phyloP scores from a whole-genome alignment of 768 basidiomycete genomes.

The Boletus rubroflammeus region DNA sequence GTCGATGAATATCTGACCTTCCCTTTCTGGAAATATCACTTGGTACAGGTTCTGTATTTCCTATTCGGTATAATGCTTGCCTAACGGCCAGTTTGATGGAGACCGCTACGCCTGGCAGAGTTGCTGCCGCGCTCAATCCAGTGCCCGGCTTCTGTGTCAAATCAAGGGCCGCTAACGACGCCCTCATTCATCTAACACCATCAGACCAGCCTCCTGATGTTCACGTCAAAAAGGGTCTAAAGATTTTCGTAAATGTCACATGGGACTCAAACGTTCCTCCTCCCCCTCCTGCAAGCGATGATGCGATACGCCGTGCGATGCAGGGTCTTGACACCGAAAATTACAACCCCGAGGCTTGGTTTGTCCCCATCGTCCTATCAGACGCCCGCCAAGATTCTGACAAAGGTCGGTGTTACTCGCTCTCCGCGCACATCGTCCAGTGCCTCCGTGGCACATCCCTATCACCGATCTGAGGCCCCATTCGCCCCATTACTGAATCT shows the following conservation, averaged over 20 bases:
- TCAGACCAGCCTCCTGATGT: conserved; percentile 1
- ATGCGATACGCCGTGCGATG: conserved; percentile 57
- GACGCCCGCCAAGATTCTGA: conserved; percentile 59
- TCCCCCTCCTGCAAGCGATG: conserved; percentile 59
- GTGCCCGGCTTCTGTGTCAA: conserved; percentile 72
- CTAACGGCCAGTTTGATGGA: conserved; percentile 17
- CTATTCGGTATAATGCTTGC: conserved; percentile 3
- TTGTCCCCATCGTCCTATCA: conserved; percentile 70
- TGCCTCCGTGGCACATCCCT: conserved; percentile 7
- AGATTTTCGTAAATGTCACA: conserved; percentile 73
- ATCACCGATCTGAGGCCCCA: conserved; percentile 9
- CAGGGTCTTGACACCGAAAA: conserved; percentile 43
- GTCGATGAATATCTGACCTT: not conserved
- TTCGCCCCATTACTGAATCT: not conserved
- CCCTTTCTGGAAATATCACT: not conserved
- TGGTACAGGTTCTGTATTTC: conserved; percentile 3
- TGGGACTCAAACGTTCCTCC: conserved; percentile 68
- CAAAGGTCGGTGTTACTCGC: conserved; percentile 50
- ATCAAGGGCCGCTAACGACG: conserved; percentile 43
- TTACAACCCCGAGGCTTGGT: conserved; percentile 44
- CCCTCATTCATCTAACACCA: conserved; percentile 22
- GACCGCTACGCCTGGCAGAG: conserved; percentile 12
- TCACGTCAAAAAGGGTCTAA: conserved; percentile 44
- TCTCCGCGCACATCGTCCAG: conserved; percentile 5
- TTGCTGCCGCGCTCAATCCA: conserved; percentile 46